phyloP scores from a whole-genome alignment of 2,329 filamentous ascomycete species.

The Aureobasidium sp. region DNA sequence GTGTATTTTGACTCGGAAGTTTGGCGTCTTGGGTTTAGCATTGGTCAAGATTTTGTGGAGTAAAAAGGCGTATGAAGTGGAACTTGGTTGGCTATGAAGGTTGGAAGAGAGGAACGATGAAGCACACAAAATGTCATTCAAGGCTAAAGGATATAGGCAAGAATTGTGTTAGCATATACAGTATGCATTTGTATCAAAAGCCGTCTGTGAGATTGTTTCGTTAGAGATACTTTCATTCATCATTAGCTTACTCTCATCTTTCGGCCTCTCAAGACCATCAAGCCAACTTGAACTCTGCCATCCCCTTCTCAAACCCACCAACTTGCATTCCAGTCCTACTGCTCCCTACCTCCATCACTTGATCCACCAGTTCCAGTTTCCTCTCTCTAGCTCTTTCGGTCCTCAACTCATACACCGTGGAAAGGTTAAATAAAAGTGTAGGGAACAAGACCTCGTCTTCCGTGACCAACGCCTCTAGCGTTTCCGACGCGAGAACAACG shows the following conservation, averaged over 20 bases:
- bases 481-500: constrained; percentile 61
- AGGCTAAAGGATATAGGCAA: too few species aligned
- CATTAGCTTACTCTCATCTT: too few species aligned
- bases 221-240: too few species aligned
- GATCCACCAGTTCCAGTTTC: constrained; percentile 66
- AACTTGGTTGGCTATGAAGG: neutral
- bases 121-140: too few species aligned
- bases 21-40: neutral
- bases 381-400: constrained; percentile 65
- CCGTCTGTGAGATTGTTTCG: too few species aligned
- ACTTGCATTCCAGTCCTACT: neutral
- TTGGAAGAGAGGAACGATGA: too few species aligned
- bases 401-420: constrained; percentile 86
- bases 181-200: too few species aligned
- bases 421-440: constrained; percentile 79
- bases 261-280: neutral
- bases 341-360: neutral
- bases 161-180: too few species aligned
- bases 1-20: neutral
- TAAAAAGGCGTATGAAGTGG: neutral
- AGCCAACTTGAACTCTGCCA: neutral
- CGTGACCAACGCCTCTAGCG: constrained; percentile 58
- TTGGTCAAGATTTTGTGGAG: neutral
- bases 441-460: constrained; percentile 47
- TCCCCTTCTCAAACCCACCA: neutral